Percentiles rank a stretch among this genome's conserved stretches.
These are phyloP conservation scores for Aegilops tauschii DNA, from an alignment of 176 grass and related monocot genomes.

Conservation along the genomic window DNA sequence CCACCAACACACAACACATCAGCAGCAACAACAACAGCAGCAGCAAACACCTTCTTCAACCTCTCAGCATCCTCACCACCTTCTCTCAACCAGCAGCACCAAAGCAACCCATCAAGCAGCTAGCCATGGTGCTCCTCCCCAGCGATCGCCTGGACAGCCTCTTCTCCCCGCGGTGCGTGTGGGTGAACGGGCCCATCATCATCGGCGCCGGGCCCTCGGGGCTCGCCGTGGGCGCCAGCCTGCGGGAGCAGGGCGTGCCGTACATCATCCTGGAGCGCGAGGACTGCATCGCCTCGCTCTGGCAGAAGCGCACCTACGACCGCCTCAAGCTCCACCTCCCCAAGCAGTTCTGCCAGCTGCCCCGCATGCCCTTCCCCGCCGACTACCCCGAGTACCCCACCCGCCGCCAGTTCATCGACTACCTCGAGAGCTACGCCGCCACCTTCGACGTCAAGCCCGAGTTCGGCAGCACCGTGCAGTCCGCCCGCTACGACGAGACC, in stretches of 20 bases:
- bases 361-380: constrained; percentile 58
- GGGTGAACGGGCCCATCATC: constrained; percentile 82
- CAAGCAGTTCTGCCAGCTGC: constrained; percentile 88
- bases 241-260: constrained; percentile 72
- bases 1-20: constrained; percentile 46
- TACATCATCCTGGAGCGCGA: constrained; percentile 59
- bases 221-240: constrained; percentile 56
- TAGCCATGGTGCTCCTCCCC: constrained; percentile 35
- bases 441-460: constrained; percentile 54
- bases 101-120: not conserved
- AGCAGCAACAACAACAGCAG: not conserved
- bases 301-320: constrained; percentile 77
- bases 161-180: constrained; percentile 44
- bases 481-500: constrained; percentile 62
- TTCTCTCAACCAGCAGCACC: not conserved
- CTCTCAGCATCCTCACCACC: not conserved
- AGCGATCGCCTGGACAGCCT: constrained; percentile 42
- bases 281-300: constrained; percentile 78
- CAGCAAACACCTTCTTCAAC: not conserved
- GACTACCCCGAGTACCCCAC: constrained; percentile 81
- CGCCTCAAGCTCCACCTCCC: constrained; percentile 86
- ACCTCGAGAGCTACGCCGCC: constrained; percentile 62
- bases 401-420: constrained; percentile 61
- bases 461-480: constrained; percentile 58
- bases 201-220: constrained; percentile 77